Evolutionary conservation across 805 yeast genomes (phyloP).

Genomic region (Geotrichum ghanense): DNA sequence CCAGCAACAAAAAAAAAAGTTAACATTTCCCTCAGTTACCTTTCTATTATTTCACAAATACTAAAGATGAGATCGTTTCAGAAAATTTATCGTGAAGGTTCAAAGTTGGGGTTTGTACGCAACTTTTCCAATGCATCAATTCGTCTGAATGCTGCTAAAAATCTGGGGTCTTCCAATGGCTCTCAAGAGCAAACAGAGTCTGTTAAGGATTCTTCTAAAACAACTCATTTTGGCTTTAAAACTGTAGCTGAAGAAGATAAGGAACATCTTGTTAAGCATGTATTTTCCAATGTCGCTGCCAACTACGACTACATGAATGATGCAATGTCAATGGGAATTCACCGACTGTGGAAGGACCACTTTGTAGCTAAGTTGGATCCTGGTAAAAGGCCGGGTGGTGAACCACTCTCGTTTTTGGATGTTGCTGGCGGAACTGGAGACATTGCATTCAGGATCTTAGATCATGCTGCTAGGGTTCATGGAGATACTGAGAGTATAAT

Average conservation of each 20-base stretch:
- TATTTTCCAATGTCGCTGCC: constrained; percentile 89
- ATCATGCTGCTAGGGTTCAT: constrained; percentile 72
- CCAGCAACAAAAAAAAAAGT: too few relatives aligned
- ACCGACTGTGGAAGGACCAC: constrained; percentile 89
- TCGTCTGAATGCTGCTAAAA: neutral
- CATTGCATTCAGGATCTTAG: constrained; percentile 88
- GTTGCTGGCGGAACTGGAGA: constrained; percentile 99
- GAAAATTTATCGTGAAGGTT: neutral
- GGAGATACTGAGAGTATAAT: constrained; percentile 68
- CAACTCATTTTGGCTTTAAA: constrained; percentile 91
- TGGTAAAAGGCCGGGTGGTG: constrained; percentile 79
- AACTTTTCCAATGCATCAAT: neutral
- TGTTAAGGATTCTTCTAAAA: constrained; percentile 19
- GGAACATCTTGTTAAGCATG: constrained; percentile 61
- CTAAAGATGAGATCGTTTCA: neutral
- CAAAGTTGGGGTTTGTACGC: neutral
- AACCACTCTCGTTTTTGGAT: constrained; percentile 79
- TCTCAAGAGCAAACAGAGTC: too few relatives aligned
- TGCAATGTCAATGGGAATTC: constrained; percentile 93
- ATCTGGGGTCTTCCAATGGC: too few relatives aligned
- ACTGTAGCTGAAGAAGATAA: constrained; percentile 72
- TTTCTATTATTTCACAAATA: neutral
- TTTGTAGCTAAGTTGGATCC: constrained; percentile 83
- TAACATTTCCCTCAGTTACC: neutral
- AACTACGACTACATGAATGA: constrained; percentile 96